Conservation (phyloP, 345 rosid genomes). For the Hibiscus syriacus region DNA sequence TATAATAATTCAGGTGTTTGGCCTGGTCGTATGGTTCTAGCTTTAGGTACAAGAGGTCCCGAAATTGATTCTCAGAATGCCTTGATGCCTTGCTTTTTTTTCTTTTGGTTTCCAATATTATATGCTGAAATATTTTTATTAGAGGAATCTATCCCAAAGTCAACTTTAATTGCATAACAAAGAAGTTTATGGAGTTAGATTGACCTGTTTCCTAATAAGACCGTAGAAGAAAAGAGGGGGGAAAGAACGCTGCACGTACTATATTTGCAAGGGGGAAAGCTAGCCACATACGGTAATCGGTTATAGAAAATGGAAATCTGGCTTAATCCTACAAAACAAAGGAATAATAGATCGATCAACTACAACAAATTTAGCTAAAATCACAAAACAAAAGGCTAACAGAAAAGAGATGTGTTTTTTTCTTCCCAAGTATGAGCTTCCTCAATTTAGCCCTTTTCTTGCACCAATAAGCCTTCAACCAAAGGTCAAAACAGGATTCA, state of each 20-base stretch:
- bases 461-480: too few relatives aligned
- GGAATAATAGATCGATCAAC: background rate
- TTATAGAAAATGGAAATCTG: too few relatives aligned
- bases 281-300: background rate
- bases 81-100: background rate
- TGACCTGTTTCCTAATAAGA: background rate
- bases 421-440: too few relatives aligned
- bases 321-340: background rate
- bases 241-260: background rate
- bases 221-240: background rate
- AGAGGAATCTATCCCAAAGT: background rate
- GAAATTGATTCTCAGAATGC: background rate
- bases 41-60: background rate
- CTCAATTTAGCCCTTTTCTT: too few relatives aligned
- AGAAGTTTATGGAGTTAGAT: background rate
- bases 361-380: too few relatives aligned
- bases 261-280: background rate
- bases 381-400: too few relatives aligned
- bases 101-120: background rate
- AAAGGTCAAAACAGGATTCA: too few relatives aligned
- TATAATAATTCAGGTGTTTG: background rate
- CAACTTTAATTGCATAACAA: background rate
- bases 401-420: too few relatives aligned
- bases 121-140: background rate
- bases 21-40: background rate